Base-by-base conservation (phyloP, 352 stramenopile species). In the Pythium pectinolyticum region DNA sequence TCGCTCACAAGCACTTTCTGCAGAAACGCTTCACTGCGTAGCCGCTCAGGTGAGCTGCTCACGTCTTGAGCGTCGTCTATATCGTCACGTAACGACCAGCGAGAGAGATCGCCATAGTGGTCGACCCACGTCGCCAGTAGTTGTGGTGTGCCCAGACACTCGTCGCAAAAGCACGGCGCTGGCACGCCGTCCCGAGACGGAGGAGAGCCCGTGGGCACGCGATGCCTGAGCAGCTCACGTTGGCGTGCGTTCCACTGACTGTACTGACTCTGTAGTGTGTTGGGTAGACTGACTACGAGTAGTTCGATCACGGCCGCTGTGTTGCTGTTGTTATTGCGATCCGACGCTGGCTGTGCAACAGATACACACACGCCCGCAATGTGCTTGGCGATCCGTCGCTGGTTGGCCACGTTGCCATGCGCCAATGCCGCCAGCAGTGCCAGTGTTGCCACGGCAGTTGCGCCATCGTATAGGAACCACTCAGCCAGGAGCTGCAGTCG, bases 61-160 rank as follows among this genome's bases (percentile, higher is more conserved):
- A 11, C 17, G 4, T 20, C 0, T 30, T 32, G 22, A 5, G 22
- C 19, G 15, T 55, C 45, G 25, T 40, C 17, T 19, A 9, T 51
- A 17, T 28, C 14, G 5, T 24, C 15, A 48, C 9, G 12, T 25
- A 20, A 34, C 3, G 52, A 32, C 80, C 78, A 86, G 20, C 71
- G 72, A 19, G 57, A 69, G 17, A 89, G 69, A 57, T 88, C 78
- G 11, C 72, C 61, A 22, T 82, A 86, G 67, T 88, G 80, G 17
- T 80, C 63, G 20, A 72, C 66, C 80, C 78, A 89, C 10, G 78
- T 84, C 9, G 76, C 55, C 0, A 85, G 50, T 34, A 85, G 67
- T 47, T 89, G 76, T 17, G 75, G 62, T 0, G 61, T 45, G 8
- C 80, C 76, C 12, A 86, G 62, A 41, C 80, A 89, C 31, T 70